Evolutionary conservation across 768 basidiomycete genomes (phyloP), one percentile per base, ranked within the genome.

Genomic region (Exidia glandulosa): DNA sequence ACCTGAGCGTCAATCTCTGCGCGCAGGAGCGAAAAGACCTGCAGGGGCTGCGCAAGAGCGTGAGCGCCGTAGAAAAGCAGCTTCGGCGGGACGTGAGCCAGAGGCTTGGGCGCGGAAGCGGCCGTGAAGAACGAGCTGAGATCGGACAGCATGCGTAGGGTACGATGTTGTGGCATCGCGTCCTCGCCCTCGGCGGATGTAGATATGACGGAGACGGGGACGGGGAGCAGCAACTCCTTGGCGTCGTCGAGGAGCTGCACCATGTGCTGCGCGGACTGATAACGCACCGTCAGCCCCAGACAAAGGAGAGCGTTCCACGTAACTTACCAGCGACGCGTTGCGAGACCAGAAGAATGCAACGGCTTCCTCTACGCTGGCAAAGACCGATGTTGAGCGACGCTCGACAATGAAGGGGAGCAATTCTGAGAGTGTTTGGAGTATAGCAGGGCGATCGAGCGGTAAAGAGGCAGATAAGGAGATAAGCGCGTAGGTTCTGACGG

Each of bases 41-140:
- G 64, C 62, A 45, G 64, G 1, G 85, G 79, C n/a, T 74, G 78
- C 1, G 79, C 75, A 25, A 81, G 61, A 6, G 84, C 67, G 64
- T 85, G 80, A 6, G 84, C 86, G 3, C 81, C 81, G 63, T 90
- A 91, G 71, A 86, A 91, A 14, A 76, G 69, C 29, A 90, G 64
- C 71, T 89, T 91, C 64, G 81, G 81, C 9, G 75, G 68, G 56
- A 81, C 69, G 64, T 79, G 80, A 57, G 73, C 25, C 25, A 13
- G 9, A 37, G 36, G 75, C 57, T 61, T 56, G 33, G 57, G 37
- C 47, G 41, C 23, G 13, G 61, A 25, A 56, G 61, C 16, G 58
- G 13, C 30, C 56, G 62, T 58, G 68, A 80, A 84, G 32, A 86
- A 65, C 9, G 64, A 64, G 36, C 68, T 64, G 14, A 86, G 59